These are phyloP conservation scores for Patellaria atrata DNA, from an alignment of 495 filamentous ascomycete species.

Conservation along the genomic window DNA sequence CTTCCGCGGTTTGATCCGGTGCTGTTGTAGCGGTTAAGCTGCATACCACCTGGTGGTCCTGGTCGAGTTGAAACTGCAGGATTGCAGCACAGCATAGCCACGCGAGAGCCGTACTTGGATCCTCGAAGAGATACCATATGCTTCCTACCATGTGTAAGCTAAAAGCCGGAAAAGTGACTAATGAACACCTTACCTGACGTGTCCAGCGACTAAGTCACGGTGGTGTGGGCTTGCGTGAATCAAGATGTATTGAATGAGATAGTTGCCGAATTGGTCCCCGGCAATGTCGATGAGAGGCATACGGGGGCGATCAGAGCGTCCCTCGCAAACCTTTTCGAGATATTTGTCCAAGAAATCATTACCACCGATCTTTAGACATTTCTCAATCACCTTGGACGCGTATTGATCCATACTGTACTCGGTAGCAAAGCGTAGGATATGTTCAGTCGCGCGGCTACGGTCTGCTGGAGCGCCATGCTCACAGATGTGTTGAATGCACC, in stretches of 20 bases:
- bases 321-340: constrained; percentile 84
- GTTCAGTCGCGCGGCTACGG: constrained; percentile 83
- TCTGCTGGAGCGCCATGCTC: constrained; percentile 89
- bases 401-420: constrained; percentile 99
- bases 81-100: constrained; percentile 97
- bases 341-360: constrained; percentile 84
- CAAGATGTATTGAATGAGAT: constrained; percentile 92
- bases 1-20: constrained; percentile 20
- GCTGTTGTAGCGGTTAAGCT: constrained; percentile 44
- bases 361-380: constrained; percentile 94
- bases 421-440: constrained; percentile 78
- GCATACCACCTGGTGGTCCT: constrained; percentile 59
- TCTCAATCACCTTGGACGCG: constrained; percentile 97
- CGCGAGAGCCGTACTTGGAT: constrained; percentile 95
- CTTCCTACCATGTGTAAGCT: constrained; percentile 39
- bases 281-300: constrained; percentile 98
- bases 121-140: constrained; percentile 98
- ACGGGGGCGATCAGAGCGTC: constrained; percentile 75
- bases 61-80: constrained; percentile 73
- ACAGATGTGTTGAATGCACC: constrained; percentile 99
- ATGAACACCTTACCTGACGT: constrained; percentile 56
- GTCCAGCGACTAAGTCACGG: constrained; percentile 79
- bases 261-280: constrained; percentile 97
- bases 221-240: constrained; percentile 75
- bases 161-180: constrained; percentile 4